Conservation (phyloP, 2,329 filamentous ascomycete species). For the Dactylonectria estremocensis region DNA sequence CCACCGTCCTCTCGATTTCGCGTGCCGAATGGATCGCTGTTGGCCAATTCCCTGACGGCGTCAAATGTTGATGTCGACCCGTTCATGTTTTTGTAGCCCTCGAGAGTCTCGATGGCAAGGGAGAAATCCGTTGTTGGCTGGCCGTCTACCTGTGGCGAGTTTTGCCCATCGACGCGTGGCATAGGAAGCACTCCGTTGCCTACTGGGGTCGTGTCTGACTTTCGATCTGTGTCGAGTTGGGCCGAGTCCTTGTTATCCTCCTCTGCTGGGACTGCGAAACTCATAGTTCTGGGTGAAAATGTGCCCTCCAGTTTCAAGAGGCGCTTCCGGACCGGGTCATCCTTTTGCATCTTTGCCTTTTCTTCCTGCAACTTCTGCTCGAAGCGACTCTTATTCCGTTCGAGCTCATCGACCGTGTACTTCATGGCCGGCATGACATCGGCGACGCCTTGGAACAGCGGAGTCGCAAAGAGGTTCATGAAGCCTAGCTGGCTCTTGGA, state of each 20-base stretch:
- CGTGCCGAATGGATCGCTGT: slow-evolving; percentile 65
- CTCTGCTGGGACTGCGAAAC: slow-evolving; percentile 53
- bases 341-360: slow-evolving; percentile 62
- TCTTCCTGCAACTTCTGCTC: slow-evolving; percentile 77
- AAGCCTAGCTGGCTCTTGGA: slow-evolving; percentile 93
- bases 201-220: slow-evolving; percentile 41
- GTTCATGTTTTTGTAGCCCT: slow-evolving; percentile 60
- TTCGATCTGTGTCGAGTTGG: slow-evolving; percentile 37
- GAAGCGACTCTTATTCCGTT: slow-evolving; percentile 83
- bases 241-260: slow-evolving; percentile 44
- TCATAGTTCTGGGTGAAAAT: slow-evolving; percentile 63
- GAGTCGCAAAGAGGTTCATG: slow-evolving; percentile 95
- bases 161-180: slow-evolving; percentile 45
- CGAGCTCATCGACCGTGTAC: slow-evolving; percentile 87
- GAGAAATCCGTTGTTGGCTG: slow-evolving; percentile 49
- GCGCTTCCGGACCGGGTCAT: slow-evolving; percentile 56
- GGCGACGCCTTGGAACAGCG: slow-evolving; percentile 89
- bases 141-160: slow-evolving; percentile 46
- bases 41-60: slow-evolving; percentile 62
- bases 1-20: slow-evolving; percentile 51
- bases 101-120: slow-evolving; percentile 39
- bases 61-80: slow-evolving; percentile 63
- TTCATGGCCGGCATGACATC: slow-evolving; percentile 88
- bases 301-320: slow-evolving; percentile 57
- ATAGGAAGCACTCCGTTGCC: slow-evolving; percentile 42